A percentile compares a stretch with the other conserved stretches of the same genome.
phyloP scores from a whole-genome alignment of 257 asterid genomes.

The Ilex aquifolium region DNA sequence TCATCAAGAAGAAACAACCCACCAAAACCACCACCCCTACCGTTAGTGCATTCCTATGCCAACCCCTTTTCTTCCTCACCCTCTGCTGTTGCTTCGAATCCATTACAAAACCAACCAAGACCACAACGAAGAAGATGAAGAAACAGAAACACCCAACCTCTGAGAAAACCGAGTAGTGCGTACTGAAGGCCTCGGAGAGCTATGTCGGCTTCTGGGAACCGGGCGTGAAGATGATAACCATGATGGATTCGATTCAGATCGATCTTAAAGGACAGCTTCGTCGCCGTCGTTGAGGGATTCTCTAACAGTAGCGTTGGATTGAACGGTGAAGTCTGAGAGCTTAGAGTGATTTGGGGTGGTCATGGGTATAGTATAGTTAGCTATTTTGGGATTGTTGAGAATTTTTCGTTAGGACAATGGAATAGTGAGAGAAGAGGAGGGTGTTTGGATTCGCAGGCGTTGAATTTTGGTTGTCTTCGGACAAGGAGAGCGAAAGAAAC shows the following conservation, averaged over 20 bases:
- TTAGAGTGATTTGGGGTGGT: background rate
- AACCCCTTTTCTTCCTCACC: constrained; percentile 31
- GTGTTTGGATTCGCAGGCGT: too few relatives aligned
- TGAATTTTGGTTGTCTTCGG: too few relatives aligned
- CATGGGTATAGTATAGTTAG: too few relatives aligned
- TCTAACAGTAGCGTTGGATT: background rate
- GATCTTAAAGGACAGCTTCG: background rate
- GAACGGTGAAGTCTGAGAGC: background rate
- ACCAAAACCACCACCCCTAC: constrained; percentile 40
- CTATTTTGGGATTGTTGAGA: too few relatives aligned
- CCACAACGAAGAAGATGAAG: constrained; percentile 22
- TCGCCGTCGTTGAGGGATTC: background rate
- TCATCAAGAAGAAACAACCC: constrained; percentile 36
- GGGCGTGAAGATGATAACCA: background rate
- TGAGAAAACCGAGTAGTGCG: background rate
- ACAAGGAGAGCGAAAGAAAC: background rate
- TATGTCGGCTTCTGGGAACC: background rate
- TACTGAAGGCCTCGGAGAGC: background rate
- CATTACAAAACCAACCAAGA: constrained; percentile 1
- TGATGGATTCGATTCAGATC: background rate
- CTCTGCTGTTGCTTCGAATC: constrained; percentile 19
- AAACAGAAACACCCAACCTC: background rate
- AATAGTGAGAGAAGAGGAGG: too few relatives aligned
- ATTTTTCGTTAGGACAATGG: too few relatives aligned
- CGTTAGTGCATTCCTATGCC: constrained; percentile 35